phyloP scores from a whole-genome alignment of 148 eudicot genomes.

The Cornus kousa region DNA sequence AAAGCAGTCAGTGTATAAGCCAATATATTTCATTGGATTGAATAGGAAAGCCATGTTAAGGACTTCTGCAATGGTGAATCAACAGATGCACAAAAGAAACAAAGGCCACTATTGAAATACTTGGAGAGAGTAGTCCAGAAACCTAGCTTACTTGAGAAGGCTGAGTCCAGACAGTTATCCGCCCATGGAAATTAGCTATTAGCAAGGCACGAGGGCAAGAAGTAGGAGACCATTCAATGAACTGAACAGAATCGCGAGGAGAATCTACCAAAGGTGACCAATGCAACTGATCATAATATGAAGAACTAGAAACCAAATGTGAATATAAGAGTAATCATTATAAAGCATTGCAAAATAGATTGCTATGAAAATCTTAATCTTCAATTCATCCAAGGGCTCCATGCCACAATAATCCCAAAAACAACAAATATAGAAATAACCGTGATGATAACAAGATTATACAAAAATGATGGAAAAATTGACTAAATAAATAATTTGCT shows the following conservation, averaged over 20 bases:
- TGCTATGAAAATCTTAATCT: background rate
- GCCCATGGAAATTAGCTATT: slow-evolving; percentile 90
- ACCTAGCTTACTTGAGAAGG: slow-evolving; percentile 64
- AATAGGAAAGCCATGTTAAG: slow-evolving; percentile 1
- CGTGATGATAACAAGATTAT: too few species aligned
- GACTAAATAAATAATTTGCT: background rate
- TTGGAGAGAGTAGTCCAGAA: background rate
- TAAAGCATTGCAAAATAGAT: background rate
- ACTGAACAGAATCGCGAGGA: slow-evolving; percentile 98
- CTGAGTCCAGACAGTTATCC: slow-evolving; percentile 93
- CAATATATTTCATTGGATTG: background rate
- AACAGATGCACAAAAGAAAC: background rate
- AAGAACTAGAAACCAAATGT: background rate
- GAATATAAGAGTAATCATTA: background rate
- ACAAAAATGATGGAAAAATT: background rate
- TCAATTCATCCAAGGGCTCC: background rate
- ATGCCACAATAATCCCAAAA: background rate
- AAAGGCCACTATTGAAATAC: background rate
- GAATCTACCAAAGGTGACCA: slow-evolving; percentile 49
- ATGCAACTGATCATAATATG: slow-evolving; percentile 1
- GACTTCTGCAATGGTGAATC: background rate
- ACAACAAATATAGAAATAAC: background rate
- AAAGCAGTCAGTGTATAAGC: background rate
- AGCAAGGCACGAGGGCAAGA: slow-evolving; percentile 86
- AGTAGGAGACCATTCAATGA: slow-evolving; percentile 97